Evolutionary conservation across 176 grass and related monocot genomes (phyloP), one percentile per base, ranked within the genome.

Genomic region (Coix lacrymajobi): DNA sequence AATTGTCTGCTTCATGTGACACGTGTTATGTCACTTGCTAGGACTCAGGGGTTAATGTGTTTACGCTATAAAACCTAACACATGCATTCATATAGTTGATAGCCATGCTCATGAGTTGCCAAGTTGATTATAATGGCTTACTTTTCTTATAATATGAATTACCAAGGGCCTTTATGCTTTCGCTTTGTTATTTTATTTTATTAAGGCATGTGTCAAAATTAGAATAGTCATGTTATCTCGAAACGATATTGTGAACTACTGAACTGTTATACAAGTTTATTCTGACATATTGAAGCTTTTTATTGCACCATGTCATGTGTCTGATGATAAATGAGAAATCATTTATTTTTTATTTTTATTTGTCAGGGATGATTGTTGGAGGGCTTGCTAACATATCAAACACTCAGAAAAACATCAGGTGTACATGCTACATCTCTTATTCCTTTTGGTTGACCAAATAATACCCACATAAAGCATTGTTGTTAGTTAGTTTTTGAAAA

Each of bases 381-480:
- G 89, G 80, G 44, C 83, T 99, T 79, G 93, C 96, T 76, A 96
- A 95, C 48, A 82, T 99, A 87, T 99, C 93, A 74, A 91, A 96
- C 52, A 87, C 90, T 56, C 91, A 91, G 73, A 92, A 80, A 75
- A 99, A 54, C 73, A 99, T 85, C 29, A 96, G 96, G 96, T 97
- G 24, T 81, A 81, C 61, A 69, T 32, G 28, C 30, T 74, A 51
- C 69, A 69, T n/a, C 33, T 60, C 40, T 25, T 41, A 4, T 13
- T 43, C 57, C 45, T 81, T 28, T 63, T 61, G 48, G 28, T 85
- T 33, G 28, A 80, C 7, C 24, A 54, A 63, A 43, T 60, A 28
- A 7, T 4, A 32, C 2, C 0, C 22, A 25, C 30, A 69, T n/a
- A 81, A 90, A 90, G 15, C 49, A 44, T 81, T 31, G 6, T 67